These are phyloP conservation scores for Pseudonectria foliicola DNA, from an alignment of 2,329 filamentous ascomycete species.

Conservation along the genomic window DNA sequence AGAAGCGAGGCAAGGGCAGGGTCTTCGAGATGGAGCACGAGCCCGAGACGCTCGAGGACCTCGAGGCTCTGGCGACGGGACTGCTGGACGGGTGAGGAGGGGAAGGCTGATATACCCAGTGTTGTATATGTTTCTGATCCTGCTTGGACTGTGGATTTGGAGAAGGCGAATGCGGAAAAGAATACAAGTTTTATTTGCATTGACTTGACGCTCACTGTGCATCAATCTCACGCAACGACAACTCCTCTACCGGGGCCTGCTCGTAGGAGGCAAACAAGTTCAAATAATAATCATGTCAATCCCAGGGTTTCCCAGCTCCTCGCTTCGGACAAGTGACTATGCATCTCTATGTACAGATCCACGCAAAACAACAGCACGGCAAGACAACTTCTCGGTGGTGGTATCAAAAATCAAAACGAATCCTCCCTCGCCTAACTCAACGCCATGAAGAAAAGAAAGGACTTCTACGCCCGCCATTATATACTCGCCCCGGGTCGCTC, in stretches of 20 bases:
- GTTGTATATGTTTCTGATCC: too few relatives aligned
- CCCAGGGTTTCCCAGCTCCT: slow-evolving; percentile 4
- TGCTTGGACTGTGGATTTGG: too few relatives aligned
- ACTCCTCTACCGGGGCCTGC: too few relatives aligned
- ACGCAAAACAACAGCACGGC: too few relatives aligned
- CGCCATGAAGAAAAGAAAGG: slow-evolving; percentile 1
- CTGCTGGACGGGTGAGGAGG: slow-evolving; percentile 48
- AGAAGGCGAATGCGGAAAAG: too few relatives aligned
- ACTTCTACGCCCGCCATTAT: background rate
- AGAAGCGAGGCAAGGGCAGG: slow-evolving; percentile 40
- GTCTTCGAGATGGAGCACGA: slow-evolving; percentile 58
- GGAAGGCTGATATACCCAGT: slow-evolving; percentile 21
- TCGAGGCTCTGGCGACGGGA: slow-evolving; percentile 69
- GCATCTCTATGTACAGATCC: too few relatives aligned
- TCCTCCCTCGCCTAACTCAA: background rate
- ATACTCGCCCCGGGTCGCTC: background rate
- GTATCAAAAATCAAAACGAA: background rate
- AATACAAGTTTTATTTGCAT: too few relatives aligned
- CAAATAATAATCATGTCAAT: slow-evolving; percentile 1
- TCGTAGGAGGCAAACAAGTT: too few relatives aligned
- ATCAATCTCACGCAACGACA: too few relatives aligned
- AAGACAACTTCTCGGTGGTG: too few relatives aligned
- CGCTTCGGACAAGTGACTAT: slow-evolving; percentile 4
- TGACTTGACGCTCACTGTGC: too few relatives aligned
- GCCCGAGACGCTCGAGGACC: slow-evolving; percentile 70